Base-by-base conservation (phyloP, 2,329 filamentous ascomycete genomes). In the Tolypocladium sp. region DNA sequence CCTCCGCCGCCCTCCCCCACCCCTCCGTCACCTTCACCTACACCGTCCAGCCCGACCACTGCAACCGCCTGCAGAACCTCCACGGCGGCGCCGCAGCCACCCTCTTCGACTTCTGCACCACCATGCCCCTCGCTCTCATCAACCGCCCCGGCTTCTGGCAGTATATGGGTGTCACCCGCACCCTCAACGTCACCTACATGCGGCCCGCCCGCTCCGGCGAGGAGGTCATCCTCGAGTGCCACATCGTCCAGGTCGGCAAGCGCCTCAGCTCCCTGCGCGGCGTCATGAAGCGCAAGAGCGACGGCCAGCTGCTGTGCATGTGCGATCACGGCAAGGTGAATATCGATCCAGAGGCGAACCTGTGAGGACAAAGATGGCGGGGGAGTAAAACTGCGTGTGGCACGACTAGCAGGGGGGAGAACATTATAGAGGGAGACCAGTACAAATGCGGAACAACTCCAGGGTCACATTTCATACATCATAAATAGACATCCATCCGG, bases 241-340 rank as follows among this genome's bases (percentile, higher is more conserved):
- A 86, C 65, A 70, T 87, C 20, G 71, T 87, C 6, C 80, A 85
- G 62, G 71, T 79, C 22, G 86, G 87, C 2, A 79, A 76, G 69
- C 77, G 76, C 58, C 62, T 88, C 63, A 77, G 77, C 56, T 76
- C 80, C 15, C 59, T 88, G 6, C 77, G 77, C 61, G 83, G 82
- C 1, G 74, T 77, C 25, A 82, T 89, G 73, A 78, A 75, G 63
- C 76, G 79, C 61, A 79, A 74, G 64, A 77, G 74, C 35, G 82
- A 82, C 60, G 81, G 82, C 0, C 73, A 74, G 51, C 61, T 88
- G 12, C 69, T 86, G 66, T 78, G 82, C 2, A 76, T 80, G 8
- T 86, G 82, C 56, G 84, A 88, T 66, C 86, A 89, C 73, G 81
- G 82, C 49, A 89, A 89, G 71, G 82, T 81, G 2, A 86, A 84